Conservation (phyloP, 2,329 filamentous ascomycete species). For the Epichloe typhina region DNA sequence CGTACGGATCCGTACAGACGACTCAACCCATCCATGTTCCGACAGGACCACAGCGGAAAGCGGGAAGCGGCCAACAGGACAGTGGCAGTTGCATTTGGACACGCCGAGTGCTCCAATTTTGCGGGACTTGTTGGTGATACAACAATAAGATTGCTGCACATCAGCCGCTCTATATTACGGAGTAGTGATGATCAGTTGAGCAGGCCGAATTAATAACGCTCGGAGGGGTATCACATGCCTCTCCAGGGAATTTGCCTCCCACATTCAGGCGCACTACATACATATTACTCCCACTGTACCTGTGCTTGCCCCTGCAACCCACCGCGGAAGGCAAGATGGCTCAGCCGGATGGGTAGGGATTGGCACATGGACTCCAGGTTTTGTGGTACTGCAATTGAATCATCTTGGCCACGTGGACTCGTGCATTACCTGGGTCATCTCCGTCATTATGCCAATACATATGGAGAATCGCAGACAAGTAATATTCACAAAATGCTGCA, state of each 20-base stretch:
- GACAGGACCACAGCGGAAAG: background rate
- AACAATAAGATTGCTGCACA: too few relatives aligned
- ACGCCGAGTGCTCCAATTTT: background rate
- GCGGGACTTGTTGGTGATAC: too few relatives aligned
- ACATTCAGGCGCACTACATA: background rate
- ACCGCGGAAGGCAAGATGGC: background rate
- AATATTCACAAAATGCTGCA: too few relatives aligned
- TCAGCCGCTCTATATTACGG: too few relatives aligned
- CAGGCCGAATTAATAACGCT: too few relatives aligned
- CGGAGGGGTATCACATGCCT: background rate
- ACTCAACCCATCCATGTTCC: background rate
- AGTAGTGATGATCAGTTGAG: too few relatives aligned
- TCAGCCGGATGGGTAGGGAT: conserved; percentile 20
- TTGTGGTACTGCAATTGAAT: background rate
- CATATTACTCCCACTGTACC: background rate
- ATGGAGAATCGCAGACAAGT: too few relatives aligned
- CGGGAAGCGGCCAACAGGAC: background rate
- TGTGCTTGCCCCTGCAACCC: background rate
- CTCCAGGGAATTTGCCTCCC: background rate
- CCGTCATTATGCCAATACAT: background rate
- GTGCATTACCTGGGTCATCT: background rate
- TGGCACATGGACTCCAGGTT: conserved; percentile 52
- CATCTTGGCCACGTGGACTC: conserved; percentile 3
- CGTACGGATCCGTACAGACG: too few relatives aligned
- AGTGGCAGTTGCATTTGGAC: background rate